phyloP scores from a whole-genome alignment of 257 asterid species.

The Fraxinus cuspidata region DNA sequence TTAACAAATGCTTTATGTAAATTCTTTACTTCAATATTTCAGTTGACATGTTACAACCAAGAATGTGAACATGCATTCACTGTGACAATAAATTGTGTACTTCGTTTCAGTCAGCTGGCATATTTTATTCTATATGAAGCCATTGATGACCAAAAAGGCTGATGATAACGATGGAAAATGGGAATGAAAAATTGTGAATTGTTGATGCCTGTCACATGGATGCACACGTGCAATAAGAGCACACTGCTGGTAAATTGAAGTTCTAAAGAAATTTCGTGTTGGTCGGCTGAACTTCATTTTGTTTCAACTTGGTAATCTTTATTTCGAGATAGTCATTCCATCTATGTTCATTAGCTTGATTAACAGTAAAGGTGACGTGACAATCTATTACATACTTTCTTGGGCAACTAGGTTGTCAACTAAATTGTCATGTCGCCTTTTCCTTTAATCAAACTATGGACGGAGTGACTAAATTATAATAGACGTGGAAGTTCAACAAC shows the following conservation, averaged over 20 bases:
- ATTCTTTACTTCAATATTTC: slow-evolving; percentile 43
- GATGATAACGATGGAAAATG: background rate
- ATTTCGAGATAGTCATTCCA: background rate
- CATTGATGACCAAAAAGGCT: background rate
- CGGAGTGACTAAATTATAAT: too few relatives aligned
- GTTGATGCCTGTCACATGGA: background rate
- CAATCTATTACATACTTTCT: background rate
- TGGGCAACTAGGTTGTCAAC: too few relatives aligned
- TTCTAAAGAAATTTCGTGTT: too few relatives aligned
- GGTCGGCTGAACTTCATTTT: background rate
- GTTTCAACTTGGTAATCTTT: background rate
- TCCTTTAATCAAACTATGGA: too few relatives aligned
- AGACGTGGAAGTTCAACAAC: too few relatives aligned
- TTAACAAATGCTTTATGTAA: slow-evolving; percentile 53
- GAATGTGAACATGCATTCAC: slow-evolving; percentile 51
- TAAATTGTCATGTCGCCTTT: too few relatives aligned
- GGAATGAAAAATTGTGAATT: background rate
- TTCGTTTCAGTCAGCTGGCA: slow-evolving; percentile 4
- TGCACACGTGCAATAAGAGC: background rate
- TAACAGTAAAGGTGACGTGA: background rate
- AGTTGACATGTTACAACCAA: slow-evolving; percentile 35
- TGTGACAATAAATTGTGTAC: slow-evolving; percentile 37
- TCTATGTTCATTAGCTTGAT: too few relatives aligned
- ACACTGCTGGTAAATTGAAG: too few relatives aligned
- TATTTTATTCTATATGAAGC: background rate